phyloP scores from a whole-genome alignment of 495 filamentous ascomycete species.

The Podospora pseudocomata region DNA sequence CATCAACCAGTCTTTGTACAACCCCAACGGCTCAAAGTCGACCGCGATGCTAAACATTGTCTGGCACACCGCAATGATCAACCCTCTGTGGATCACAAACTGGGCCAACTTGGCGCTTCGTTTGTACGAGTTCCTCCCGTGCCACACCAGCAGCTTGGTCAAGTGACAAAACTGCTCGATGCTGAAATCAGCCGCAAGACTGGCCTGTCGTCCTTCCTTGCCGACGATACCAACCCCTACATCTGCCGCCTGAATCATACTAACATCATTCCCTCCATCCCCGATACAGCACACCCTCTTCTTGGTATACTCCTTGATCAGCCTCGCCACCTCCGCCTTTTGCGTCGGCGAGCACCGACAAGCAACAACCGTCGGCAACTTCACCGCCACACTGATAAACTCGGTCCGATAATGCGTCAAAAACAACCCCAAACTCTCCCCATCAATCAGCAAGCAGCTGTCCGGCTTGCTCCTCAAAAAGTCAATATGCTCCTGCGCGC shows the following conservation, averaged over 20 bases:
- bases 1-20: constrained; percentile 95
- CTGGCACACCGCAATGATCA: constrained; percentile 93
- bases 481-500: constrained; percentile 79
- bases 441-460: constrained; percentile 87
- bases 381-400: constrained; percentile 86
- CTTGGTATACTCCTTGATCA: constrained; percentile 88
- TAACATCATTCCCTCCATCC: constrained; percentile 97
- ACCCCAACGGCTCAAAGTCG: constrained; percentile 84
- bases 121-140: constrained; percentile 95
- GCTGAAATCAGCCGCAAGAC: constrained; percentile 91
- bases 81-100: constrained; percentile 95
- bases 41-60: constrained; percentile 95
- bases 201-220: constrained; percentile 94
- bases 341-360: constrained; percentile 97
- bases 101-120: constrained; percentile 91
- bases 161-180: constrained; percentile 93
- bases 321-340: constrained; percentile 86
- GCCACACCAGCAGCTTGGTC: constrained; percentile 97
- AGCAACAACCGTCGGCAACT: constrained; percentile 86
- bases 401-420: constrained; percentile 72
- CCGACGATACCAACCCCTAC: constrained; percentile 97
- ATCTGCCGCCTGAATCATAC: constrained; percentile 98
- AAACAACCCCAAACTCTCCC: constrained; percentile 80
- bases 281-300: constrained; percentile 96
- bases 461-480: constrained; percentile 88